Evolutionary conservation across 768 basidiomycete species (phyloP).

Genomic region (Lepiota venenata): DNA sequence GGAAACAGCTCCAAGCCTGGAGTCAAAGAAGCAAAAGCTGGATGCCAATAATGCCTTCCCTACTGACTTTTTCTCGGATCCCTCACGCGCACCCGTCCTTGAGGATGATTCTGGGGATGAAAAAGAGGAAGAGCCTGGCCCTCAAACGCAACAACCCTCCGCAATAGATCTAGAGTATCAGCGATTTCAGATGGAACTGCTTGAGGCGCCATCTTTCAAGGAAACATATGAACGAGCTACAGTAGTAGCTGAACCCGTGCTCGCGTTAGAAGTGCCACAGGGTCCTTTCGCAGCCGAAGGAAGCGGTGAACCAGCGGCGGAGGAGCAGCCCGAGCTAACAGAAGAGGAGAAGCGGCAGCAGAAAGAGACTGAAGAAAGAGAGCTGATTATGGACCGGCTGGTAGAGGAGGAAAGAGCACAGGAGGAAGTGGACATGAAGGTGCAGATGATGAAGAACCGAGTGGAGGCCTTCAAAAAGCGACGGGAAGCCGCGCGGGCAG

Average conservation of each 20-base stretch:
- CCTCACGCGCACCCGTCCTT: conserved; percentile 44
- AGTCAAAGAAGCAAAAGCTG: conserved; percentile 13
- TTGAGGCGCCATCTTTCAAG: conserved; percentile 37
- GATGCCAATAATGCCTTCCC: conserved; percentile 40
- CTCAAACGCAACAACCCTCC: conserved; percentile 20
- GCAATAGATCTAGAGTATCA: conserved; percentile 71
- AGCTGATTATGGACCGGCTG: conserved; percentile 82
- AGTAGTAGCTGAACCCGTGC: conserved; percentile 62
- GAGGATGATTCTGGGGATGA: conserved; percentile 41
- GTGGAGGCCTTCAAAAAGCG: conserved; percentile 53
- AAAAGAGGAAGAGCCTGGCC: conserved; percentile 24
- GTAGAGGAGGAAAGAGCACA: conserved; percentile 84
- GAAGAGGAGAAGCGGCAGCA: conserved; percentile 44
- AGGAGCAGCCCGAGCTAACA: conserved; percentile 28
- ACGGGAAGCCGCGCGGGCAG: conserved; percentile 26
- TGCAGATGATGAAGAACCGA: conserved; percentile 58
- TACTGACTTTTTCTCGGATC: conserved; percentile 79
- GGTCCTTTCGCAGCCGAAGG: conserved; percentile 41
- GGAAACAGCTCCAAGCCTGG: conserved; percentile 16
- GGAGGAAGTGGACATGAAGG: conserved; percentile 83
- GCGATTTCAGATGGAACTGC: conserved; percentile 63
- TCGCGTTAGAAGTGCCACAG: conserved; percentile 40
- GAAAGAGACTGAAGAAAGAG: conserved; percentile 70
- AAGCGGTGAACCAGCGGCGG: conserved; percentile 22
- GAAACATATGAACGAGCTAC: conserved; percentile 71